These are phyloP conservation scores for Silene latifolia DNA, from an alignment of 148 eudicot genomes.

Conservation along the genomic window DNA sequence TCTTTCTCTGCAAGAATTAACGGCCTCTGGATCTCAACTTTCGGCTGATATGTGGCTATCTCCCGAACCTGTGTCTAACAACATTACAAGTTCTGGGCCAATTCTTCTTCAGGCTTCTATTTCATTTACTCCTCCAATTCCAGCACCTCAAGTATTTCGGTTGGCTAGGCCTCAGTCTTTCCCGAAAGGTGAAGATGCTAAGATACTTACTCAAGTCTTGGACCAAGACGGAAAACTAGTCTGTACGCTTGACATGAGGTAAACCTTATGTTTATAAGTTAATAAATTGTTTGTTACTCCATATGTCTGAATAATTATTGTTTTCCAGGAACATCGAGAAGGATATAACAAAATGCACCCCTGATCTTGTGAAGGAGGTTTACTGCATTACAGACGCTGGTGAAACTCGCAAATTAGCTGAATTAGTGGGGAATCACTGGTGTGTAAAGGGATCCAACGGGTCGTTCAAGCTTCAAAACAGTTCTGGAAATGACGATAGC, in stretches of 20 bases:
- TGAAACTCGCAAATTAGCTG: not conserved
- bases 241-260: constrained; percentile 3
- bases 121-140: constrained; percentile 58
- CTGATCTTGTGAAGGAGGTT: not conserved
- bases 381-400: not conserved
- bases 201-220: not conserved
- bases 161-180: constrained; percentile 39
- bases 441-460: not conserved
- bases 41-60: not conserved
- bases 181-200: constrained; percentile 23
- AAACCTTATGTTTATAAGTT: not conserved
- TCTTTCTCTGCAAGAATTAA: constrained; percentile 1
- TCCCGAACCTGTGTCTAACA: not conserved
- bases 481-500: not conserved
- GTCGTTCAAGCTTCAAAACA: constrained; percentile 6
- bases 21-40: not conserved
- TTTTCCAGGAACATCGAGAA: not conserved
- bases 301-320: not conserved
- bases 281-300: too few relatives aligned
- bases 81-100: constrained; percentile 27
- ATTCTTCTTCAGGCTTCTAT: constrained; percentile 49
- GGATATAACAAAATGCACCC: not conserved
- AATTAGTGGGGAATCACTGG: not conserved
- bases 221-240: not conserved
- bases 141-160: constrained; percentile 49